These are phyloP conservation scores for Pichia membranifaciens DNA, from an alignment of 805 yeast species.

Conservation along the genomic window DNA sequence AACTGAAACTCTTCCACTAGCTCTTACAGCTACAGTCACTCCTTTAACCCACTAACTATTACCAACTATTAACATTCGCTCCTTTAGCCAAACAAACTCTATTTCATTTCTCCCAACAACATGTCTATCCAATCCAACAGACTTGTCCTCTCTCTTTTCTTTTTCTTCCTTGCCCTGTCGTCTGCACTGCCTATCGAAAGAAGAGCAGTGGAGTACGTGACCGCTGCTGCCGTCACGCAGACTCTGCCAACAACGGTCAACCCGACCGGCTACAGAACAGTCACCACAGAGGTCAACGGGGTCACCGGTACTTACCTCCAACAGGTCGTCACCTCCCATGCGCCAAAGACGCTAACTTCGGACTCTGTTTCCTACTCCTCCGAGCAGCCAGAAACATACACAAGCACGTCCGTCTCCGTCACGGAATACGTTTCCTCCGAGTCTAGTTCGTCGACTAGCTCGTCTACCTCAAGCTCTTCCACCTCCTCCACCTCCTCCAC, in stretches of 20 bases:
- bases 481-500: background rate
- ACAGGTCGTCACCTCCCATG: slow-evolving; percentile 27
- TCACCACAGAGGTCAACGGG: slow-evolving; percentile 18
- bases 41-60: background rate
- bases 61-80: slow-evolving; percentile 1
- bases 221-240: slow-evolving; percentile 23
- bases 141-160: slow-evolving; percentile 1
- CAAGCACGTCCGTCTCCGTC: slow-evolving; percentile 7
- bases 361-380: slow-evolving; percentile 1
- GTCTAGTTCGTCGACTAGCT: slow-evolving; percentile 26
- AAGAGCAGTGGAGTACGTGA: slow-evolving; percentile 26
- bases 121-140: background rate
- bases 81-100: slow-evolving; percentile 1
- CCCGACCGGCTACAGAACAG: slow-evolving; percentile 18
- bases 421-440: slow-evolving; percentile 5
- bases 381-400: slow-evolving; percentile 6
- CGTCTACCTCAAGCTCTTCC: background rate
- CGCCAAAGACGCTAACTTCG: slow-evolving; percentile 18
- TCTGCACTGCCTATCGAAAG: slow-evolving; percentile 15
- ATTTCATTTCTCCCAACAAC: background rate
- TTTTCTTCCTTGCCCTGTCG: slow-evolving; percentile 1
- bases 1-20: background rate
- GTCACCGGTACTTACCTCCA: slow-evolving; percentile 18
- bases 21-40: background rate
- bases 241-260: slow-evolving; percentile 17